Evolutionary conservation across 73 alveolate genomes (phyloP), one percentile per base, ranked within the genome.

Genomic region (Paramecium tetraurelia): DNA sequence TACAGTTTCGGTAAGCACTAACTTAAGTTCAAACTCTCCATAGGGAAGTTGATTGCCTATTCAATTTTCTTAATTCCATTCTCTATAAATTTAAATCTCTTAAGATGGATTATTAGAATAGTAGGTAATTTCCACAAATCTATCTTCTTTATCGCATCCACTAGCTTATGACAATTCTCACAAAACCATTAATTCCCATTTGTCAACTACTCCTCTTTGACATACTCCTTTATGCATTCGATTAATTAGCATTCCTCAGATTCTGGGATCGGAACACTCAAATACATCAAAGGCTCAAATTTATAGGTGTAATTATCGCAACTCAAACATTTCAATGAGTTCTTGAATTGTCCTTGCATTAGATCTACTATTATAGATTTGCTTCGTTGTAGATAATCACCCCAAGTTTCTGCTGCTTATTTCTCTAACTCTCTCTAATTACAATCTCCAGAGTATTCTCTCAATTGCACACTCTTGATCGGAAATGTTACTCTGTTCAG

Each of bases 51-150:
- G 12, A 97, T 96, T 40, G 38, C 46, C 20, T 86, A 94, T 46
- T 93, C 93, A 57, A 95, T 95, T 84, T 97, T 97, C 18, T 93
- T 94, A 59, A 92, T 59, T 22, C 94, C 94, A 41, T 92, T 90
- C 18, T 93, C 94, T 18, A 77, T 59, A 63, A 58, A 95, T 59
- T 93, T 50, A 87, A 98, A 98, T 75, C 99, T 92, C 46, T 97
- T 97, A 92, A 98, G 83, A 80, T 96, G 97, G 7, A 98, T 96
- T 43, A 98, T 96, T 57, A 98, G 84, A 38, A 98, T 93, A 63
- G 96, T 93, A n/a, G 99, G 99, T 35, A 98, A 92, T 88, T 97
- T 97, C 97, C 96, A 97, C 36, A 97, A 86, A 69, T 97, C 99
- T 83, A 97, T 96, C 86, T 97, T 97, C 69, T 97, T 97, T 7